phyloP scores from a whole-genome alignment of 306 rosid species.

The Carpinus viminea region DNA sequence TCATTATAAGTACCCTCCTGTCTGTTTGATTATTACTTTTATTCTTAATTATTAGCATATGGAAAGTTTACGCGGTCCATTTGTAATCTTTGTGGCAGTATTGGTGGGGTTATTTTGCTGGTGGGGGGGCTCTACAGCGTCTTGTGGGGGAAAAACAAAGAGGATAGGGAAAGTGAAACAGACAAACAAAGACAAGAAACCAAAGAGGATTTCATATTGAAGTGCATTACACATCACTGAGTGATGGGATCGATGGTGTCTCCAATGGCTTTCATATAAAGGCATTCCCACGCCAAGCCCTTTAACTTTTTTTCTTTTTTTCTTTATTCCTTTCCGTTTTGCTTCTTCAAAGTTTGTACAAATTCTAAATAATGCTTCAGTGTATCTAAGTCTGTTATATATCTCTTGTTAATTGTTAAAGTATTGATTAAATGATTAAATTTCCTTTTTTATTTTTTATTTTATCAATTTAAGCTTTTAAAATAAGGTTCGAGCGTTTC shows the following conservation, averaged over 20 bases:
- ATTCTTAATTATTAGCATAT: not conserved
- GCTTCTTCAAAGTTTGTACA: not conserved
- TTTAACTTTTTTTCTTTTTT: not conserved
- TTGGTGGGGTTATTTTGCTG: slow-evolving; percentile 74
- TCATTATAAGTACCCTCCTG: not conserved
- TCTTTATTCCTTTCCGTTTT: not conserved
- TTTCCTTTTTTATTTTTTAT: too few species aligned
- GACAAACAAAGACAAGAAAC: slow-evolving; percentile 30
- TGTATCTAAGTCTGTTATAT: not conserved
- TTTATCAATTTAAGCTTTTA: too few species aligned
- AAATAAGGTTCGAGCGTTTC: too few species aligned
- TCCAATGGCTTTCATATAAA: not conserved
- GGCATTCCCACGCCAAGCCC: not conserved
- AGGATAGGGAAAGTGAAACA: slow-evolving; percentile 28
- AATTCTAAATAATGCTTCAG: not conserved
- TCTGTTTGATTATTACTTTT: not conserved
- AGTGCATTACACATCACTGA: slow-evolving; percentile 51
- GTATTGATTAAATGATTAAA: too few species aligned
- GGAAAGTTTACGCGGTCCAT: not conserved
- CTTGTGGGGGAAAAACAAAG: slow-evolving; percentile 85
- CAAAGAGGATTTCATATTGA: slow-evolving; percentile 51
- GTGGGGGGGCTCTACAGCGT: slow-evolving; percentile 77
- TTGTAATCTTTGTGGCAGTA: slow-evolving; percentile 37
- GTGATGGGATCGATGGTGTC: slow-evolving; percentile 12
- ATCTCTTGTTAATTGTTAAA: too few species aligned